Evolutionary conservation across 2,329 filamentous ascomycete species (phyloP).

Genomic region (Phyllosticta ampelicida): DNA sequence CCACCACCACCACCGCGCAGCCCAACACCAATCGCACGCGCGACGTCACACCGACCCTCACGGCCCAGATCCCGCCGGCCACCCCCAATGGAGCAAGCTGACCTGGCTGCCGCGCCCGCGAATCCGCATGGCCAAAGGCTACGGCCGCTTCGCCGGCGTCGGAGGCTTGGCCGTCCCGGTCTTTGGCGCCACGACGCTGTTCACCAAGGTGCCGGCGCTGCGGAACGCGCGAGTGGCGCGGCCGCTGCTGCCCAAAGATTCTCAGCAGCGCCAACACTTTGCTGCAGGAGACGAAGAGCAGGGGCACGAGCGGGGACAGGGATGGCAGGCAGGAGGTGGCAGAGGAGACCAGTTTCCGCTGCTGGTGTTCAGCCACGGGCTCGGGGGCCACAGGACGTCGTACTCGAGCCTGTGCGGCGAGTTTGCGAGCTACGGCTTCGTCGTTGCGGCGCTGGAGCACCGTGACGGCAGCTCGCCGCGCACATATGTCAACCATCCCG

Average conservation of each 20-base stretch:
- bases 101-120: conserved; percentile 54
- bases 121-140: conserved; percentile 46
- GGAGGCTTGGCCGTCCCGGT: conserved; percentile 40
- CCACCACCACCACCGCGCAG: background rate
- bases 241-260: conserved; percentile 39
- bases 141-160: conserved; percentile 50
- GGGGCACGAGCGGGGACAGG: no score
- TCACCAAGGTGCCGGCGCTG: conserved; percentile 54
- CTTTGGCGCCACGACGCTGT: conserved; percentile 48
- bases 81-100: conserved; percentile 40
- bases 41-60: conserved; percentile 17
- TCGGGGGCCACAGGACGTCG: conserved; percentile 52
- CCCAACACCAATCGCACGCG: background rate
- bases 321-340: conserved; percentile 21
- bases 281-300: conserved; percentile 15
- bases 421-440: conserved; percentile 54
- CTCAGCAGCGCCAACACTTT: conserved; percentile 21
- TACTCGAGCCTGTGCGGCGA: conserved; percentile 55
- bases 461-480: conserved; percentile 53
- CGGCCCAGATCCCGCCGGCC: conserved; percentile 29
- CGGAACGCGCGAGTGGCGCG: conserved; percentile 48
- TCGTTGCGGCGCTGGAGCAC: conserved; percentile 56
- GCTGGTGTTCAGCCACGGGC: conserved; percentile 55
- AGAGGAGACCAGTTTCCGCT: conserved; percentile 42
- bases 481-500: conserved; percentile 48